Evolutionary conservation across 768 basidiomycete species (phyloP).

Genomic region (Chalciporus pseudorubinellus): DNA sequence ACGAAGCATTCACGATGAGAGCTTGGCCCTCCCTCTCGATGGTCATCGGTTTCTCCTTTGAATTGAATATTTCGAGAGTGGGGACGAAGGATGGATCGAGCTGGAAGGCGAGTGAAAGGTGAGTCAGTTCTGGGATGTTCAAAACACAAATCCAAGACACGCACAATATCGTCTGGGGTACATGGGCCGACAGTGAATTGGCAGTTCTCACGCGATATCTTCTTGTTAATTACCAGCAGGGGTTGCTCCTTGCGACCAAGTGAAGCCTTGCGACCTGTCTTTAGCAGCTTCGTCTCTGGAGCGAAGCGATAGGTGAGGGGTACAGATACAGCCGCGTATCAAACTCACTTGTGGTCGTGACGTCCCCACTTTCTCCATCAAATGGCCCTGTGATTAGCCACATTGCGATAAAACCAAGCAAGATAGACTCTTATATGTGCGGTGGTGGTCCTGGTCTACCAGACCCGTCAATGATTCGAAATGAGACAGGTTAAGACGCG

Average conservation of each 20-base stretch:
- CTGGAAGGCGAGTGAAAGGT: conserved; percentile 32
- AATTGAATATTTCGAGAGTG: conserved; percentile 45
- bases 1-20: conserved; percentile 36
- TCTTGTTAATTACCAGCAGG: conserved; percentile 55
- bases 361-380: conserved; percentile 39
- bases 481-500: not conserved
- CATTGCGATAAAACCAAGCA: conserved; percentile 32
- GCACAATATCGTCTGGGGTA: conserved; percentile 52
- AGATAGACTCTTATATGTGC: not conserved
- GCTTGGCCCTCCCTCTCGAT: conserved; percentile 38
- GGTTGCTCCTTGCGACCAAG: conserved; percentile 58
- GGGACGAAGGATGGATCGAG: conserved; percentile 48
- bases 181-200: conserved; percentile 55
- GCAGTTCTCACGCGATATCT: conserved; percentile 63
- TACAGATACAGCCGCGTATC: conserved; percentile 21
- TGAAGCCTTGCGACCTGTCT: conserved; percentile 50
- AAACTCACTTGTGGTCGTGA: conserved; percentile 40
- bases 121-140: not conserved
- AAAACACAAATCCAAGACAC: conserved; percentile 18
- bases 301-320: not conserved
- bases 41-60: conserved; percentile 45
- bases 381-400: conserved; percentile 58
- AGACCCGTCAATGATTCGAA: not conserved
- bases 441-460: not conserved
- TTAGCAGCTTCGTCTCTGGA: conserved; percentile 57